A percentile compares a stretch with the other conserved stretches of the same genome.
Evolutionary conservation across 257 asterid genomes (phyloP).

Genomic region (Osmanthus fragrans): DNA sequence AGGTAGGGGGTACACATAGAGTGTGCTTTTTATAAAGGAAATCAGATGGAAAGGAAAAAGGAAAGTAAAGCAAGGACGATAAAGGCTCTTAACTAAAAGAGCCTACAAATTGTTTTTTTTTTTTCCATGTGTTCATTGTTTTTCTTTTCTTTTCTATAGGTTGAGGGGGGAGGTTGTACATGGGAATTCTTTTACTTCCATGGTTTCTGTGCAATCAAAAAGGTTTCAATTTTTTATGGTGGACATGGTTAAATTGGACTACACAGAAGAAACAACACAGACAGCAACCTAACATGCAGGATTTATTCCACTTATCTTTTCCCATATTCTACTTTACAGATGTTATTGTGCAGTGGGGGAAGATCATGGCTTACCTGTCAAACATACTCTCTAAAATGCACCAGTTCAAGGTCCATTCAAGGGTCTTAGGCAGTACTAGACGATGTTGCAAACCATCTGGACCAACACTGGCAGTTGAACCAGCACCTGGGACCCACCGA

Average conservation of each 20-base stretch:
- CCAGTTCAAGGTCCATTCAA: conserved; percentile 97
- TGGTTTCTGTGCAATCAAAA: background rate
- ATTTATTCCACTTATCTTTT: conserved; percentile 1
- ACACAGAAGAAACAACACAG: background rate
- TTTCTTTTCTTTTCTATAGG: background rate
- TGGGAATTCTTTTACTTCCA: background rate
- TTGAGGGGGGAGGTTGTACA: background rate
- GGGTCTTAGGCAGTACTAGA: conserved; percentile 79
- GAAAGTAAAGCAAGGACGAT: background rate
- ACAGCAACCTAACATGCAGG: background rate
- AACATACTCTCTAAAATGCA: conserved; percentile 95
- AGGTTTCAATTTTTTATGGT: background rate
- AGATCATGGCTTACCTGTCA: conserved; percentile 57
- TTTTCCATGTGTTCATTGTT: too few species aligned
- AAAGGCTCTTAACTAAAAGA: conserved; percentile 11
- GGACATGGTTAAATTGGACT: background rate
- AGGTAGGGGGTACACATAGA: background rate
- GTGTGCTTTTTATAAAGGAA: too few species aligned
- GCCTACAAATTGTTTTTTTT: background rate
- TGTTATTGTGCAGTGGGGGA: conserved; percentile 13
- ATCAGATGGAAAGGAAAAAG: background rate
- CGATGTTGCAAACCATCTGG: conserved; percentile 52
- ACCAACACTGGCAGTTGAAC: conserved; percentile 51
- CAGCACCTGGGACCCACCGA: conserved; percentile 82
- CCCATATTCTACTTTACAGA: background rate